Evolutionary conservation across 768 basidiomycete genomes (phyloP).

Genomic region (Hygrophoropsis aurantiaca): DNA sequence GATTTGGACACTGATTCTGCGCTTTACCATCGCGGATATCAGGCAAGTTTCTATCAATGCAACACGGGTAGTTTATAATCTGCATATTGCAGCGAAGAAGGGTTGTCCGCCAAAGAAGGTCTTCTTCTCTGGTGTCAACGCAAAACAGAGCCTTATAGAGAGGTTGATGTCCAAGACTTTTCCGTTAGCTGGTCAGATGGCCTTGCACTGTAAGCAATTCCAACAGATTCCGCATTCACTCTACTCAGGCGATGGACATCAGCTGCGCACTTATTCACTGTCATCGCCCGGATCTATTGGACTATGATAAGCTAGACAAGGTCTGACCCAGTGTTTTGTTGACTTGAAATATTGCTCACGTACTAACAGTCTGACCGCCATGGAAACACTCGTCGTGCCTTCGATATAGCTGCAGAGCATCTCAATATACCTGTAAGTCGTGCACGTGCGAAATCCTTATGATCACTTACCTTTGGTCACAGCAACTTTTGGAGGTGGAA

Average conservation of each 20-base stretch:
- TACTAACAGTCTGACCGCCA: slow-evolving; percentile 65
- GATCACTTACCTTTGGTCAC: slow-evolving; percentile 2
- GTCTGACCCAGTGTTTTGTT: slow-evolving; percentile 31
- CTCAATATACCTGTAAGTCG: slow-evolving; percentile 83
- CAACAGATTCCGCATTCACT: slow-evolving; percentile 1
- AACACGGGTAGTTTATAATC: too few relatives aligned
- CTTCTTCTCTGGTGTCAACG: slow-evolving; percentile 97
- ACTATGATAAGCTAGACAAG: slow-evolving; percentile 87
- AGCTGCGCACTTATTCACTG: slow-evolving; percentile 98
- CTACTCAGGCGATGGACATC: slow-evolving; percentile 9
- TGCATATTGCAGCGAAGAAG: slow-evolving; percentile 82
- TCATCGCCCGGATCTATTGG: slow-evolving; percentile 92
- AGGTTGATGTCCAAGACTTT: slow-evolving; percentile 94
- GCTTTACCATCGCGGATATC: slow-evolving; percentile 98
- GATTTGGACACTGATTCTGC: slow-evolving; percentile 98
- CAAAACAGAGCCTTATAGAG: slow-evolving; percentile 87
- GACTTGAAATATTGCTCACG: neutral
- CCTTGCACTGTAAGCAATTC: slow-evolving; percentile 74
- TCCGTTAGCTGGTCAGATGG: slow-evolving; percentile 93
- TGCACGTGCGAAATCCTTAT: neutral
- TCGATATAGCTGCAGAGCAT: slow-evolving; percentile 82
- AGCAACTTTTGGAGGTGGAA: slow-evolving; percentile 96
- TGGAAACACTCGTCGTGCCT: slow-evolving; percentile 84
- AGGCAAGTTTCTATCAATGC: slow-evolving; percentile 71
- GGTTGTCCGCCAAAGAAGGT: slow-evolving; percentile 97